These are phyloP conservation scores for Malus hybrid DNA, from an alignment of 331 rosid species.

Conservation along the genomic window DNA sequence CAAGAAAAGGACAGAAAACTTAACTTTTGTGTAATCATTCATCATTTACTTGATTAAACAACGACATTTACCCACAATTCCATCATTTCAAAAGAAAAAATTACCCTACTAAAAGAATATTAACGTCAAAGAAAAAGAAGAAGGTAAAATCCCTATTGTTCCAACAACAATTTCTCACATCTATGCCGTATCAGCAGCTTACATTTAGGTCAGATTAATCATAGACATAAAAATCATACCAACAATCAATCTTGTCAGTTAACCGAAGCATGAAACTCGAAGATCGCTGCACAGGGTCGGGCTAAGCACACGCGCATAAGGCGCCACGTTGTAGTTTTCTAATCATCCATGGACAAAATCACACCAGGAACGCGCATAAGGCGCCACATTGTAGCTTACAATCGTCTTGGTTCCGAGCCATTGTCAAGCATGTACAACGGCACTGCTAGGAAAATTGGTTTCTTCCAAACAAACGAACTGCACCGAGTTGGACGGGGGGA, in stretches of 20 bases:
- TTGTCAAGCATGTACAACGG: conserved; percentile 25
- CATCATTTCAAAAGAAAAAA: neutral
- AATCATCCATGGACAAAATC: conserved; percentile 1
- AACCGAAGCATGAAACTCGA: neutral
- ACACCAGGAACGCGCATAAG: neutral
- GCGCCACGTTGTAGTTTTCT: neutral
- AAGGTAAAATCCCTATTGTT: neutral
- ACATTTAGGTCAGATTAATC: neutral
- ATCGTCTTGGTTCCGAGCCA: conserved; percentile 12
- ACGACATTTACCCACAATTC: neutral
- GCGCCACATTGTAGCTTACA: neutral
- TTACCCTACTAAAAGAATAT: neutral
- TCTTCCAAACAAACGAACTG: conserved; percentile 15
- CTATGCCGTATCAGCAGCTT: neutral
- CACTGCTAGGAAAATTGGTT: conserved; percentile 15
- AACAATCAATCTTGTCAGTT: conserved; percentile 2
- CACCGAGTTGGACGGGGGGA: conserved; percentile 6
- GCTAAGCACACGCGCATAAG: conserved; percentile 11
- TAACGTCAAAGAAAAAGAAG: neutral
- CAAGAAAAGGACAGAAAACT: neutral
- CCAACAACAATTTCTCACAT: conserved; percentile 7
- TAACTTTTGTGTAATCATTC: neutral
- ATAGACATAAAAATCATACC: neutral
- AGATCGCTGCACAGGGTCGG: neutral
- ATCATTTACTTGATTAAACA: neutral